A percentile compares a stretch with the other conserved stretches of the same genome.
phyloP scores from a whole-genome alignment of 2,329 filamentous ascomycete species.

The Aspergillus intermedius region DNA sequence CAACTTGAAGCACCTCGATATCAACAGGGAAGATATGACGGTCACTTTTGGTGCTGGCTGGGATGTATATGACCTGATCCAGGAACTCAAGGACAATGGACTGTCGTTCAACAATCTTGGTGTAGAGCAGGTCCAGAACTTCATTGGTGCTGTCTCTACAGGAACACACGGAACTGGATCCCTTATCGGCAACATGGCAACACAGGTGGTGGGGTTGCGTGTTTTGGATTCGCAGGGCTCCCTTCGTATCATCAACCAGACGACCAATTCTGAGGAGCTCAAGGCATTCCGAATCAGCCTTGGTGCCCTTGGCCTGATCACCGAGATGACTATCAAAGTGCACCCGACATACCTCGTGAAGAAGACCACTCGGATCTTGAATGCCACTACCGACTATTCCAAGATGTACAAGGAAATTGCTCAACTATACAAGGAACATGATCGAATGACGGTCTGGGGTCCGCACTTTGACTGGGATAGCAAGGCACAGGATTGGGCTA shows the following conservation, averaged over 20 bases:
- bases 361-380: conserved; percentile 9
- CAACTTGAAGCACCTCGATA: conserved; percentile 10
- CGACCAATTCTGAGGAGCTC: conserved; percentile 8
- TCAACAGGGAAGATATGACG: conserved; percentile 10
- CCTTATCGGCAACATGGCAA: conserved; percentile 9
- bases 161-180: conserved; percentile 15
- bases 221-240: conserved; percentile 14
- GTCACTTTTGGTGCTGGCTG: conserved; percentile 17
- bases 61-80: conserved; percentile 13
- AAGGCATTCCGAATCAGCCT: conserved; percentile 13
- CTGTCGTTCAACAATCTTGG: conserved; percentile 13
- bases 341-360: conserved; percentile 8
- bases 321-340: conserved; percentile 13
- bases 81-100: conserved; percentile 9
- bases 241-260: conserved; percentile 7
- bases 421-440: conserved; percentile 8
- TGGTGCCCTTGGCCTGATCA: conserved; percentile 16
- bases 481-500: conserved; percentile 5
- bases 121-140: conserved; percentile 14
- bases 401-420: conserved; percentile 8
- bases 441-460: conserved; percentile 12
- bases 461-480: conserved; percentile 13
- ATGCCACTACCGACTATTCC: conserved; percentile 9
- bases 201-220: conserved; percentile 10
- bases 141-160: conserved; percentile 12